Evolutionary conservation across 2,329 filamentous ascomycete species (phyloP), one percentile per base, ranked within the genome.

Genomic region (Graphilbum fragrans): DNA sequence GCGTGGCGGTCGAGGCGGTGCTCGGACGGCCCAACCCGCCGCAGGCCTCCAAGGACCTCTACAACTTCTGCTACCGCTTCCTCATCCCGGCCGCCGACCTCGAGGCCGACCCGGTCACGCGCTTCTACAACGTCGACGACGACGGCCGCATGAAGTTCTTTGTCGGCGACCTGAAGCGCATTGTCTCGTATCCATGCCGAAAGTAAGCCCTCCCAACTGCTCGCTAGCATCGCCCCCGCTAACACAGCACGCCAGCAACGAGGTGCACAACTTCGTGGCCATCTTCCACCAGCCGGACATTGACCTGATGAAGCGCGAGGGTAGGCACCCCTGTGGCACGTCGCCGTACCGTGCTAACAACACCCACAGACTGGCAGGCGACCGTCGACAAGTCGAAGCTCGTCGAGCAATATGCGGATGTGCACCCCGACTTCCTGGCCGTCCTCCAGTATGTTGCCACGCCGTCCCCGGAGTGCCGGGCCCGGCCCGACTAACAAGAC

Each of bases 51-150:
- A 37, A 48, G 9, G 39, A 49, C 2, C 42, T 55, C 18, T 54
- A 53, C 38, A 61, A 62, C 37, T 53, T 46, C 34, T 60, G 58
- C 46, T 62, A 57, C 36, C 57, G 60, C 0, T 63, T 63, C 43
- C 48, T 63, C 5, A 56, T 63, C 8, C 52, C 57, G 0, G 38
- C 52, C 1, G 44, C 50, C 2, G 49, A 45, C 1, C 45, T 63
- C 1, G 53, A 56, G 18, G 45, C 50, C 14, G 58, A 62, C n/a
- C 47, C 53, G 0, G 50, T 52, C 16, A 60, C 58, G 8, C 47
- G 44, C 8, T 55, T 50, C 23, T 62, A 53, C 50, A 56, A 55
- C 22, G 39, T 52, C n/a, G 47, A 52, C 11, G 34, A 43, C 9
- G 50, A 57, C 2, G 55, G 53, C 3, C 51, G 46, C 25, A 49